Percentiles rank a stretch among this genome's conserved stretches.
Conservation (phyloP, 768 basidiomycete species). For the Pleurotus eryngii region DNA sequence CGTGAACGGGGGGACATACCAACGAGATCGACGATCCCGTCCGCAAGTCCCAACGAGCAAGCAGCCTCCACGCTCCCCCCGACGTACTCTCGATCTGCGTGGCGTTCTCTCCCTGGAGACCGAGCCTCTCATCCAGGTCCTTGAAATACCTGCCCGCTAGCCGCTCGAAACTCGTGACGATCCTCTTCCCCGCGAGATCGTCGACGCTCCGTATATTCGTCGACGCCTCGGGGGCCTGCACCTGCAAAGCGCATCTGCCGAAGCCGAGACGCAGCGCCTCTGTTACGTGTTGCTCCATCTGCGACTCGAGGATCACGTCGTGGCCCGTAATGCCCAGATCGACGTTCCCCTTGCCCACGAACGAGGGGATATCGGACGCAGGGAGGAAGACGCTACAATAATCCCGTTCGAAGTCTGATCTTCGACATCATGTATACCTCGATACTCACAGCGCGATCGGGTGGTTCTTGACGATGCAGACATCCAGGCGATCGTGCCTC, state of each 20-base stretch:
- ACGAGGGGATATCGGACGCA: slow-evolving; percentile 95
- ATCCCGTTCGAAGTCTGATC: neutral
- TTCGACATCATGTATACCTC: neutral
- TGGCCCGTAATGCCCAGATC: slow-evolving; percentile 98
- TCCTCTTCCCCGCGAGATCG: slow-evolving; percentile 83
- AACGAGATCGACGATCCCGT: slow-evolving; percentile 97
- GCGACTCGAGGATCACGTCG: slow-evolving; percentile 91
- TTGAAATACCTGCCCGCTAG: slow-evolving; percentile 78
- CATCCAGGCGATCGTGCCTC: slow-evolving; percentile 82
- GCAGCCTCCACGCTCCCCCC: slow-evolving; percentile 99
- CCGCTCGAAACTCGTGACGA: slow-evolving; percentile 95
- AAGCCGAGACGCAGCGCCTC: slow-evolving; percentile 85
- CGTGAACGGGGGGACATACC: slow-evolving; percentile 45
- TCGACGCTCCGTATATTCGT: slow-evolving; percentile 68
- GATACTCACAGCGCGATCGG: slow-evolving; percentile 82
- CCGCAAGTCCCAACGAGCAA: slow-evolving; percentile 92
- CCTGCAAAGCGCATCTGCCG: slow-evolving; percentile 85
- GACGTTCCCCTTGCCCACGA: slow-evolving; percentile 96
- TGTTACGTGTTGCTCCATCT: slow-evolving; percentile 74
- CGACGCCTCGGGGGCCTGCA: slow-evolving; percentile 83
- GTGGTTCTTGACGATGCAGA: slow-evolving; percentile 91
- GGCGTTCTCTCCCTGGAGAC: slow-evolving; percentile 48
- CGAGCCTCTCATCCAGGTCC: slow-evolving; percentile 52
- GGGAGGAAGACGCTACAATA: slow-evolving; percentile 85
- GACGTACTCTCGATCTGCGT: slow-evolving; percentile 92